Conservation (phyloP, 495 filamentous ascomycete species). For the Hyaloscypha bicolor region DNA sequence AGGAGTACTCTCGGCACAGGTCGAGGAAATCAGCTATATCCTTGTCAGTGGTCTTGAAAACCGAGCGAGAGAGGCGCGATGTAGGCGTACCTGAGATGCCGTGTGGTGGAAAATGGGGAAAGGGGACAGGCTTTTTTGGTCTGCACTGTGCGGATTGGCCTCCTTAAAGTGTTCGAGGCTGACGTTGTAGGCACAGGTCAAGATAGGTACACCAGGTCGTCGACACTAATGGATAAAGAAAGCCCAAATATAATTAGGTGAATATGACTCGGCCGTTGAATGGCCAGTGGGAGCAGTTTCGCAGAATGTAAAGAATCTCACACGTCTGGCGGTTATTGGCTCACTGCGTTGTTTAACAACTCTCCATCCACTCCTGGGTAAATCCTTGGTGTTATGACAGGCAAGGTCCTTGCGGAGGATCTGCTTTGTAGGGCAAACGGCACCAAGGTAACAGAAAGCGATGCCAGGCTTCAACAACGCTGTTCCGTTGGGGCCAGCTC, state of each 20-base stretch:
- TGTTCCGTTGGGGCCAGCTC: conserved; percentile 4
- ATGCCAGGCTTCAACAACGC: neutral
- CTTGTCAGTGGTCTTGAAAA: neutral
- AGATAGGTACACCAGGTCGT: neutral
- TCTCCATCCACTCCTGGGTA: conserved; percentile 25
- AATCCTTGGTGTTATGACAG: conserved; percentile 24
- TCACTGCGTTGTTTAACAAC: conserved; percentile 27
- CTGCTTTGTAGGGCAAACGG: conserved; percentile 19
- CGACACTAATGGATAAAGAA: neutral
- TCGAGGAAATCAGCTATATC: conserved; percentile 12
- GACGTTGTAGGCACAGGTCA: neutral
- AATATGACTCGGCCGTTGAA: conserved; percentile 8
- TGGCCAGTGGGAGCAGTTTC: conserved; percentile 13
- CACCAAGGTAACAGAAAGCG: conserved; percentile 17
- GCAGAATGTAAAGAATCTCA: conserved; percentile 10
- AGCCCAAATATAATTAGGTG: neutral
- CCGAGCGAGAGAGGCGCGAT: neutral
- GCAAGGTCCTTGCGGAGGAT: conserved; percentile 26
- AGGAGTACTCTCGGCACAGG: neutral
- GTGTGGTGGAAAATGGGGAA: neutral
- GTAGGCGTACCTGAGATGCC: conserved; percentile 9
- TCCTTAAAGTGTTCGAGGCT: conserved; percentile 17
- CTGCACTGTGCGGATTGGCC: conserved; percentile 13
- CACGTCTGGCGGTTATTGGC: conserved; percentile 23
- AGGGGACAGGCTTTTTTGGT: neutral